Evolutionary conservation across 108 stramenopile genomes (phyloP).

Genomic region (Nannochloropsis salina): DNA sequence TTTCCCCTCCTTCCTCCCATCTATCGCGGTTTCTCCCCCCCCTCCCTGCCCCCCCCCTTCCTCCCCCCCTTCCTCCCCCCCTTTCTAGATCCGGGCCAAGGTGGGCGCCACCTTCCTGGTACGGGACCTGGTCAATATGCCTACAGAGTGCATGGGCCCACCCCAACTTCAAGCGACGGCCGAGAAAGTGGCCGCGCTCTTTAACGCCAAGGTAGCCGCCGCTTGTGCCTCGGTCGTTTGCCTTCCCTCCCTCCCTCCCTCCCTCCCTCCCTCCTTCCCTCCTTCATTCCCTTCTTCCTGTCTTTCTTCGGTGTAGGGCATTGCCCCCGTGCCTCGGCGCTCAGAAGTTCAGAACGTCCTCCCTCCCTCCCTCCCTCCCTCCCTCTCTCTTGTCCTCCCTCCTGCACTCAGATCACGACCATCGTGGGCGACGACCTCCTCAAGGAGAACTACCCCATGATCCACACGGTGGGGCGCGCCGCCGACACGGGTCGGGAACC

Average conservation of each 20-base stretch:
- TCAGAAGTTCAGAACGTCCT: too few relatives aligned
- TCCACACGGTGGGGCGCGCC: conserved; percentile 44
- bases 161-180: background rate
- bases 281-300: background rate
- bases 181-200: background rate
- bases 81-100: conserved; percentile 19
- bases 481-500: conserved; percentile 39
- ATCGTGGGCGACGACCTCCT: conserved; percentile 19
- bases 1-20: background rate
- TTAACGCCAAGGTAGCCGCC: background rate
- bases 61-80: too few relatives aligned
- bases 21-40: too few relatives aligned
- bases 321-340: background rate
- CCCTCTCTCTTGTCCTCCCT: too few relatives aligned
- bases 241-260: background rate
- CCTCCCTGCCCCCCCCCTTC: too few relatives aligned
- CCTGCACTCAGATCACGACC: background rate
- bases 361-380: background rate
- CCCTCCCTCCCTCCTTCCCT: background rate
- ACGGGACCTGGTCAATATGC: conserved; percentile 43
- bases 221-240: too few relatives aligned
- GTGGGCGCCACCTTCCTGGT: conserved; percentile 37
- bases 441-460: conserved; percentile 27
- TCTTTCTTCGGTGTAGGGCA: background rate
- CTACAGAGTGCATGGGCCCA: conserved; percentile 31